Evolutionary conservation across 164 flowering plant species (phyloP).

Genomic region (Vitis amurensis): DNA sequence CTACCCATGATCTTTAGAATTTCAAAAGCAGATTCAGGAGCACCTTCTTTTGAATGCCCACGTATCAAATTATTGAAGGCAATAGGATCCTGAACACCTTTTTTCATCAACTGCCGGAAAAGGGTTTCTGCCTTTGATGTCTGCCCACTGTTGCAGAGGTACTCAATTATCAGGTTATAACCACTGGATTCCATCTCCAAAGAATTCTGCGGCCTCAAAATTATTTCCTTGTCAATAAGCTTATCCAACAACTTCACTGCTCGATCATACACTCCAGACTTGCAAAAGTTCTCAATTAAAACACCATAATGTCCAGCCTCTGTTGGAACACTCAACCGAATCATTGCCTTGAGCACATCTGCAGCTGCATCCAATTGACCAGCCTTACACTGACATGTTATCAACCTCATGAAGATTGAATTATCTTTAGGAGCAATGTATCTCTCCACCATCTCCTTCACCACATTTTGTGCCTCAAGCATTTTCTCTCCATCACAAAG

Average conservation of each 20-base stretch:
- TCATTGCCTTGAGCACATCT: slow-evolving; percentile 80
- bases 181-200: slow-evolving; percentile 67
- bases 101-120: slow-evolving; percentile 77
- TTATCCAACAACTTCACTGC: slow-evolving; percentile 73
- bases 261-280: slow-evolving; percentile 50
- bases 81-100: slow-evolving; percentile 63
- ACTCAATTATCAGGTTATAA: slow-evolving; percentile 67
- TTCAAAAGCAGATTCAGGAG: slow-evolving; percentile 69
- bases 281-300: slow-evolving; percentile 73
- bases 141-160: slow-evolving; percentile 68
- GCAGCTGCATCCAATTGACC: slow-evolving; percentile 74
- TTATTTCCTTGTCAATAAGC: slow-evolving; percentile 72
- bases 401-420: slow-evolving; percentile 60
- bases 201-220: slow-evolving; percentile 52
- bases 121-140: slow-evolving; percentile 69
- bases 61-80: slow-evolving; percentile 74
- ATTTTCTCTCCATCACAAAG: slow-evolving; percentile 78
- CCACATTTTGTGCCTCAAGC: slow-evolving; percentile 55
- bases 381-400: slow-evolving; percentile 56
- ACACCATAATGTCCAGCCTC: slow-evolving; percentile 91
- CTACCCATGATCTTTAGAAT: slow-evolving; percentile 78
- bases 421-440: slow-evolving; percentile 67
- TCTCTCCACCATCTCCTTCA: slow-evolving; percentile 72
- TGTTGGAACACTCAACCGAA: slow-evolving; percentile 62
- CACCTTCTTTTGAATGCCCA: slow-evolving; percentile 79